Evolutionary conservation across 805 yeast genomes (phyloP).

Genomic region (Pichia insulana): DNA sequence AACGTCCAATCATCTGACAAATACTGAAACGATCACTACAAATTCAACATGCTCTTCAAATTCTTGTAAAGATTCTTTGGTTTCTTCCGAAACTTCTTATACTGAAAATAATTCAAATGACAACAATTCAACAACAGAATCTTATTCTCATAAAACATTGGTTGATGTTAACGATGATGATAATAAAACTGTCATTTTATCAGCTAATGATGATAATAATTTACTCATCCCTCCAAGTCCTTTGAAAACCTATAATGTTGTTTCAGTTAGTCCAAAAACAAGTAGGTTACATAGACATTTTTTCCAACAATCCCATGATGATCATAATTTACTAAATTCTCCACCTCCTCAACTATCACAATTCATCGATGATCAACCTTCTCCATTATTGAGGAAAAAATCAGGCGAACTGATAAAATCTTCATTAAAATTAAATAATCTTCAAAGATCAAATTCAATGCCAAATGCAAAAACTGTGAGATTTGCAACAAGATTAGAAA

Average conservation of each 20-base stretch:
- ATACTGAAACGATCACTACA: slow-evolving; percentile 20
- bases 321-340: not conserved
- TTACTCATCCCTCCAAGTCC: slow-evolving; percentile 2
- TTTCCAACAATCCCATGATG: not conserved
- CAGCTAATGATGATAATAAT: not conserved
- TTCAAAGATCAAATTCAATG: slow-evolving; percentile 37
- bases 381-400: slow-evolving; percentile 37
- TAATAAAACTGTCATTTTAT: slow-evolving; percentile 19
- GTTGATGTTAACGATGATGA: slow-evolving; percentile 19
- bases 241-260: slow-evolving; percentile 2
- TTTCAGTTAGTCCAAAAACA: slow-evolving; percentile 2
- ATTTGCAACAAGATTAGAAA: slow-evolving; percentile 52
- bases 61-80: slow-evolving; percentile 13
- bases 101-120: not conserved
- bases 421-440: slow-evolving; percentile 38
- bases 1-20: slow-evolving; percentile 9
- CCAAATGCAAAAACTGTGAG: slow-evolving; percentile 53
- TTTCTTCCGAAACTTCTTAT: slow-evolving; percentile 4
- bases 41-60: slow-evolving; percentile 17
- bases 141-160: slow-evolving; percentile 6
- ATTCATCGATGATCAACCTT: not conserved
- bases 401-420: slow-evolving; percentile 44
- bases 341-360: not conserved
- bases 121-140: slow-evolving; percentile 3
- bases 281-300: no score